Conservation (phyloP, 805 yeast species). For the Cyberlindnera xishuangbannaensis region DNA sequence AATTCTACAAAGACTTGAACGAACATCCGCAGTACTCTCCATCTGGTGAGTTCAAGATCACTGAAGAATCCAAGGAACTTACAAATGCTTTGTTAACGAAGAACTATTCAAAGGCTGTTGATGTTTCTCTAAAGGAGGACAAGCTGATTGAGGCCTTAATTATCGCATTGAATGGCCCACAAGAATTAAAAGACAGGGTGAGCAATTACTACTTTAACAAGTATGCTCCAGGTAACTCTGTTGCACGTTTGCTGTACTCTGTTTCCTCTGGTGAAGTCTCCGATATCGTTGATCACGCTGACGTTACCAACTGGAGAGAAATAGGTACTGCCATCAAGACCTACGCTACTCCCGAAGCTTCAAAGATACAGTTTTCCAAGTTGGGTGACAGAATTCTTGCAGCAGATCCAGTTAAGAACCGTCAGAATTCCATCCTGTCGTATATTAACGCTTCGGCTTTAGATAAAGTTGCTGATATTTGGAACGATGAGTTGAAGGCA, state of each 20-base stretch:
- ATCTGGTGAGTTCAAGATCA: slow-evolving; percentile 45
- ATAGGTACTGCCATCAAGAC: slow-evolving; percentile 67
- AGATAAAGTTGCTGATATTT: slow-evolving; percentile 70
- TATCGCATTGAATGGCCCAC: slow-evolving; percentile 65
- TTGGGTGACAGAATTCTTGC: slow-evolving; percentile 74
- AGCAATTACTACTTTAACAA: slow-evolving; percentile 64
- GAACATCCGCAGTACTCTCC: slow-evolving; percentile 35
- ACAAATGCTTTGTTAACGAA: slow-evolving; percentile 52
- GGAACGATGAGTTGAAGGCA: slow-evolving; percentile 71
- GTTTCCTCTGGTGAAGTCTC: slow-evolving; percentile 47
- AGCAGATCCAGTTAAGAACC: slow-evolving; percentile 39
- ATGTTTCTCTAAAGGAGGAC: slow-evolving; percentile 55
- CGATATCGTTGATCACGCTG: slow-evolving; percentile 75
- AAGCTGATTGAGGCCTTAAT: slow-evolving; percentile 74
- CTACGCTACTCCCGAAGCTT: slow-evolving; percentile 43
- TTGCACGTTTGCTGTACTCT: slow-evolving; percentile 71
- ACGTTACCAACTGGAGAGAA: slow-evolving; percentile 76
- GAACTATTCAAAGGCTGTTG: slow-evolving; percentile 61
- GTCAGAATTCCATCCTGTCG: slow-evolving; percentile 72
- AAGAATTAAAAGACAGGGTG: slow-evolving; percentile 59
- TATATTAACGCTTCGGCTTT: slow-evolving; percentile 78
- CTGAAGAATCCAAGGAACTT: slow-evolving; percentile 37
- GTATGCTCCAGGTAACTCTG: slow-evolving; percentile 39
- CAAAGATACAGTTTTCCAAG: slow-evolving; percentile 48
- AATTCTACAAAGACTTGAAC: slow-evolving; percentile 32